Evolutionary conservation across 2,329 filamentous ascomycete genomes (phyloP).

Genomic region (Mollisia scopiformis): DNA sequence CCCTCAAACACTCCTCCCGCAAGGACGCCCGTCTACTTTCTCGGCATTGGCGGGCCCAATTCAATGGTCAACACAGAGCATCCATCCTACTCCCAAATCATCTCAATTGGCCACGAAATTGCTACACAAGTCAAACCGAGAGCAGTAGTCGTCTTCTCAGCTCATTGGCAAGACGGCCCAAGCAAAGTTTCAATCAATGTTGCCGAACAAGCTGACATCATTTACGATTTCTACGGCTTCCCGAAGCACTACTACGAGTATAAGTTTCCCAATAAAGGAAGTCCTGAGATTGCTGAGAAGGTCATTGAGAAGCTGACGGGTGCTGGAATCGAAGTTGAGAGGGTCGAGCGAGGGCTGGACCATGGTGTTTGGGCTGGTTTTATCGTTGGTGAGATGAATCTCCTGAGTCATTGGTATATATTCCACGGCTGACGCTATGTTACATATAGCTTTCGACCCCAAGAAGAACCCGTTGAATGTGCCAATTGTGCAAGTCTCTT

Average conservation of each 20-base stretch:
- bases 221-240: conserved; percentile 80
- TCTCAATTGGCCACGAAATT: conserved; percentile 69
- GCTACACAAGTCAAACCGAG: conserved; percentile 70
- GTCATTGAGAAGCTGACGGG: conserved; percentile 59
- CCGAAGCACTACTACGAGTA: conserved; percentile 70
- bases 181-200: conserved; percentile 66
- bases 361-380: conserved; percentile 76
- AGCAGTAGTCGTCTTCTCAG: conserved; percentile 76
- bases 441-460: conserved; percentile 22
- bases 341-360: conserved; percentile 67
- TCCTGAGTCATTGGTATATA: background rate
- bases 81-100: conserved; percentile 66
- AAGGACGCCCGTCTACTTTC: conserved; percentile 31
- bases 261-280: conserved; percentile 67
- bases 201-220: conserved; percentile 63
- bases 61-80: conserved; percentile 71
- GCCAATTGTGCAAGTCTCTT: conserved; percentile 72
- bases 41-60: conserved; percentile 49
- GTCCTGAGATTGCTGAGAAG: conserved; percentile 59
- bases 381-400: conserved; percentile 32
- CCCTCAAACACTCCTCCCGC: conserved; percentile 15
- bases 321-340: conserved; percentile 62
- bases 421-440: conserved; percentile 4
- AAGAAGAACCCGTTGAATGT: conserved; percentile 60
- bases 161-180: conserved; percentile 69